Evolutionary conservation across 129 eudicot species (phyloP).

Genomic region (Arctium minus): DNA sequence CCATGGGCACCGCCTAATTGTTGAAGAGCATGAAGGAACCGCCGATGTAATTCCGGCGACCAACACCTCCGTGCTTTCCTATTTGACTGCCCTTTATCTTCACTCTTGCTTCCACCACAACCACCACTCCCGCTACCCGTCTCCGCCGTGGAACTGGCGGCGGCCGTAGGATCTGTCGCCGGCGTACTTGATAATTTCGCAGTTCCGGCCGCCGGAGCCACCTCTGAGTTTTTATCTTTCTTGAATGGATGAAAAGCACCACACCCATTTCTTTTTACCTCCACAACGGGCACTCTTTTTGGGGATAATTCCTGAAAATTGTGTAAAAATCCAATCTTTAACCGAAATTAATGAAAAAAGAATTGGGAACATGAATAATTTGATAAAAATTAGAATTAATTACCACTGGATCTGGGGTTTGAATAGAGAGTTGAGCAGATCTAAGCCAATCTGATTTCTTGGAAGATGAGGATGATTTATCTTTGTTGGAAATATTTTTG

Average conservation of each 20-base stretch:
- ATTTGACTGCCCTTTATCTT: conserved; percentile 61
- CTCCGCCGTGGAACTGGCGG: conserved; percentile 70
- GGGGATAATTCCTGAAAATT: conserved; percentile 47
- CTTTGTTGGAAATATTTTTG: conserved; percentile 10
- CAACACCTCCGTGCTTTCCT: conserved; percentile 83
- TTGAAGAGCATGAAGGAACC: conserved; percentile 81
- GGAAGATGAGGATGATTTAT: conserved; percentile 32
- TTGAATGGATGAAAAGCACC: conserved; percentile 93
- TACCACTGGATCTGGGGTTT: conserved; percentile 87
- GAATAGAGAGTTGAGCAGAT: conserved; percentile 91
- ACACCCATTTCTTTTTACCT: conserved; percentile 71
- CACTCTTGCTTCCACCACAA: conserved; percentile 39
- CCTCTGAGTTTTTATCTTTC: conserved; percentile 41
- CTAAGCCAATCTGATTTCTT: conserved; percentile 95
- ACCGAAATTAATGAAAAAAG: background rate
- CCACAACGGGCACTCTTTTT: conserved; percentile 52
- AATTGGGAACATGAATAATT: background rate
- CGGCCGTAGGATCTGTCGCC: conserved; percentile 37
- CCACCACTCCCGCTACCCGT: conserved; percentile 50
- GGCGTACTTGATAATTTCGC: conserved; percentile 1
- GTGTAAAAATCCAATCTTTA: conserved; percentile 15
- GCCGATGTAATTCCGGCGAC: conserved; percentile 88
- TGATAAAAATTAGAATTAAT: background rate
- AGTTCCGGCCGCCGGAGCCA: conserved; percentile 19
- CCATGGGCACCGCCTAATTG: conserved; percentile 99